These are phyloP conservation scores for Botrytis squamosa DNA, from an alignment of 2,329 filamentous ascomycete genomes.

Conservation along the genomic window DNA sequence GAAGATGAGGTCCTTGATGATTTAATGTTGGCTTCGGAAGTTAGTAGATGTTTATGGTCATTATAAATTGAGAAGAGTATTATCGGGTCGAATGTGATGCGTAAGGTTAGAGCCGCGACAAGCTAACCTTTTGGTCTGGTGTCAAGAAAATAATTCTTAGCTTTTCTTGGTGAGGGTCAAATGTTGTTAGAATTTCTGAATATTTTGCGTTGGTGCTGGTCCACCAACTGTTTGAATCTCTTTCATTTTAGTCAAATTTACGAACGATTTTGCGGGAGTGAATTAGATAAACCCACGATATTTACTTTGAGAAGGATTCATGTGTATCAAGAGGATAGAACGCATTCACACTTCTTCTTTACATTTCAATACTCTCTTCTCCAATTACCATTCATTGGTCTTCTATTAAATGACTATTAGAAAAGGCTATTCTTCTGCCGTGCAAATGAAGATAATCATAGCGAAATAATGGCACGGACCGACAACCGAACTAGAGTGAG, in stretches of 20 bases:
- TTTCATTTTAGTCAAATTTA: neutral
- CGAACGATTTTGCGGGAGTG: neutral
- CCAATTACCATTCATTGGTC: neutral
- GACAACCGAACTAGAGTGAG: neutral
- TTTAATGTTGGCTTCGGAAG: neutral
- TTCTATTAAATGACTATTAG: neutral
- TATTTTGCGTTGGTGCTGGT: neutral
- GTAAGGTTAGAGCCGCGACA: neutral
- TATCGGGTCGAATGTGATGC: neutral
- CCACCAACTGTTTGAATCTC: too few species aligned
- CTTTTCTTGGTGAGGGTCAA: neutral
- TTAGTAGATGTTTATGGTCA: neutral
- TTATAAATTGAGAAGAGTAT: neutral
- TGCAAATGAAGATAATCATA: neutral
- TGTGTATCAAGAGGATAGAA: neutral
- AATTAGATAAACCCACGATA: neutral
- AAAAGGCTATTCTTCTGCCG: neutral
- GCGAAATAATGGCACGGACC: too few species aligned
- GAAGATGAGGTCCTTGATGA: neutral
- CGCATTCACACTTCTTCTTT: too few species aligned
- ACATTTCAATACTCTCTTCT: neutral
- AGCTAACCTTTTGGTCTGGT: neutral
- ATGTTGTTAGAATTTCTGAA: neutral
- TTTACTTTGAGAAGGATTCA: neutral
- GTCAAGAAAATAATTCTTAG: neutral